These are phyloP conservation scores for Mucor circinelloides DNA, from an alignment of 371 early-diverging fungal species.

Conservation along the genomic window DNA sequence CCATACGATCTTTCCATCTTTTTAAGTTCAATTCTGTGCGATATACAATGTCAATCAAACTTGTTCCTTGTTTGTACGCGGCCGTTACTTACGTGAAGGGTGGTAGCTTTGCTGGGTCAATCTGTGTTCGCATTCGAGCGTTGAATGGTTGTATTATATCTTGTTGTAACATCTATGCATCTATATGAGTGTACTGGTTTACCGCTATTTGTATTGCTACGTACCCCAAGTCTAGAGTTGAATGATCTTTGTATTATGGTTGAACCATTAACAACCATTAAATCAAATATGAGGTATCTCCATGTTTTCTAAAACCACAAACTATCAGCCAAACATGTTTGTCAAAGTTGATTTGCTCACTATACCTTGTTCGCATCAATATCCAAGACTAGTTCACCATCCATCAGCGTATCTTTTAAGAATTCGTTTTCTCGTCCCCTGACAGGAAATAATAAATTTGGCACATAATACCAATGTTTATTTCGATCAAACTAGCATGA, in stretches of 20 bases:
- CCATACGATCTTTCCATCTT: constrained; percentile 68
- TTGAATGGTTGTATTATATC: constrained; percentile 65
- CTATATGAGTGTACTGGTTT: neutral
- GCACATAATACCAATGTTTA: constrained; percentile 65
- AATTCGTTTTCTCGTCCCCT: constrained; percentile 58
- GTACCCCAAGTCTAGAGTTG: constrained; percentile 70
- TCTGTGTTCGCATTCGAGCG: constrained; percentile 32
- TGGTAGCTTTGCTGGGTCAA: constrained; percentile 43
- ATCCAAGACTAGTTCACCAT: constrained; percentile 78
- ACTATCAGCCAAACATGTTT: neutral
- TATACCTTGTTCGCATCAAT: constrained; percentile 55
- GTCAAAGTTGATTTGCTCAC: neutral
- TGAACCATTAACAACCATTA: constrained; percentile 66
- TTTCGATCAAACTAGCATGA: constrained; percentile 69
- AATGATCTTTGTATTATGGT: constrained; percentile 61
- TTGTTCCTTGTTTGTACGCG: neutral
- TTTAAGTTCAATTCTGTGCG: constrained; percentile 55
- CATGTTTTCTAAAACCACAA: constrained; percentile 44
- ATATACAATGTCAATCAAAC: neutral
- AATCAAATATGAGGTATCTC: constrained; percentile 72
- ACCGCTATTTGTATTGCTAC: constrained; percentile 2
- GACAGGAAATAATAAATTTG: constrained; percentile 61
- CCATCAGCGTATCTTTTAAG: constrained; percentile 74
- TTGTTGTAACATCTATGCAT: constrained; percentile 60
- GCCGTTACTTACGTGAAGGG: constrained; percentile 68